Conservation (phyloP, 306 rosid genomes). For the Argentina anserina region DNA sequence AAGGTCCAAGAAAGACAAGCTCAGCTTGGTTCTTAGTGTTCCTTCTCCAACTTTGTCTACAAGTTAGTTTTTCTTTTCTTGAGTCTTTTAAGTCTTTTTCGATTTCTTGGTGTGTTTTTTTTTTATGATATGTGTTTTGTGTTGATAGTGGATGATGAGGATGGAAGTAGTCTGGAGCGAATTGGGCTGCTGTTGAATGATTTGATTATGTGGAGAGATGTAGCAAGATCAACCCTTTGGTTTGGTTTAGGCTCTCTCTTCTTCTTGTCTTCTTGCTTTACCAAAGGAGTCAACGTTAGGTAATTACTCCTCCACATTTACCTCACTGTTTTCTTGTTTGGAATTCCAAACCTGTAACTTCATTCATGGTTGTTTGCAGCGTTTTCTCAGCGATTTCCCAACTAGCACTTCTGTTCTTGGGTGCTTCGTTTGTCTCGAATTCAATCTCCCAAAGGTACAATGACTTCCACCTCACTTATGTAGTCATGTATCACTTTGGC, state of each 20-base stretch:
- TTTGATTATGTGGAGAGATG: slow-evolving; percentile 84
- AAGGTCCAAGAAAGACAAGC: slow-evolving; percentile 65
- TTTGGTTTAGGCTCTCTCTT: slow-evolving; percentile 68
- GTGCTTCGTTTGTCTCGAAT: slow-evolving; percentile 64
- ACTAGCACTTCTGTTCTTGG: slow-evolving; percentile 56
- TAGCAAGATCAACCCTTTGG: slow-evolving; percentile 75
- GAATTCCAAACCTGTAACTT: background rate
- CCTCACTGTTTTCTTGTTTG: background rate
- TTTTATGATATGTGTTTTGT: slow-evolving; percentile 5
- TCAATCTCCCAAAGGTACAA: slow-evolving; percentile 63
- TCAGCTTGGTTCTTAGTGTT: slow-evolving; percentile 43
- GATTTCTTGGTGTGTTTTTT: slow-evolving; percentile 4
- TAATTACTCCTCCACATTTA: slow-evolving; percentile 13
- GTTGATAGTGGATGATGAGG: slow-evolving; percentile 40
- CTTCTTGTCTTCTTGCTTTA: slow-evolving; percentile 63
- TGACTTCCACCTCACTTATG: background rate
- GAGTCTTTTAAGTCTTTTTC: background rate
- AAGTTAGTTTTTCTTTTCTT: slow-evolving; percentile 31
- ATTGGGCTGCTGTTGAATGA: slow-evolving; percentile 52
- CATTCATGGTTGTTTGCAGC: slow-evolving; percentile 39
- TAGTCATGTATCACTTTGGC: background rate
- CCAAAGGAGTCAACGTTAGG: slow-evolving; percentile 64
- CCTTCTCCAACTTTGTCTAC: slow-evolving; percentile 48
- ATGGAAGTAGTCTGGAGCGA: slow-evolving; percentile 45
- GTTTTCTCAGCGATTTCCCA: slow-evolving; percentile 63